These are phyloP conservation scores for Perkinsus olseni DNA, from an alignment of 169 alveolate species.

Conservation along the genomic window DNA sequence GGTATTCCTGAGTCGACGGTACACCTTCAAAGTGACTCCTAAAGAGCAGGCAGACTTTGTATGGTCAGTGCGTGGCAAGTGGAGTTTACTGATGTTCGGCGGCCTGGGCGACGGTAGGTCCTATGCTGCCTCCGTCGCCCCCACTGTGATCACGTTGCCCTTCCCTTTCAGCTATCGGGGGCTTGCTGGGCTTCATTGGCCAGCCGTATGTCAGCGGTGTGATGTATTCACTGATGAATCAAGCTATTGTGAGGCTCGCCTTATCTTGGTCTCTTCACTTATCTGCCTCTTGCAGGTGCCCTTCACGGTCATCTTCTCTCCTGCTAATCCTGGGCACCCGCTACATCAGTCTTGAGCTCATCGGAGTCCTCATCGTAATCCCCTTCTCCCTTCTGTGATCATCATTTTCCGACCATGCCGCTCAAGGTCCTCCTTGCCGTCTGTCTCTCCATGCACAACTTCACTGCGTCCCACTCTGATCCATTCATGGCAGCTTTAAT, in stretches of 20 bases:
- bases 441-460: background rate
- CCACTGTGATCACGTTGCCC: background rate
- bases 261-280: background rate
- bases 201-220: background rate
- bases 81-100: background rate
- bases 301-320: background rate
- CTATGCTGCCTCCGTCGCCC: background rate
- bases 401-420: background rate
- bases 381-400: background rate
- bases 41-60: background rate
- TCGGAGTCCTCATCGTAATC: background rate
- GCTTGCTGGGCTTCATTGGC: background rate
- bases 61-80: background rate
- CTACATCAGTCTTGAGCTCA: background rate
- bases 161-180: background rate
- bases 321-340: background rate
- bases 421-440: background rate
- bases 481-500: background rate
- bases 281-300: background rate
- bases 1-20: background rate
- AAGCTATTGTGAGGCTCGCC: background rate
- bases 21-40: background rate
- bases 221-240: background rate
- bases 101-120: background rate
- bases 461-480: background rate